These are phyloP conservation scores for Ascochyta lentis DNA, from an alignment of 2,329 filamentous ascomycete genomes.

Conservation along the genomic window DNA sequence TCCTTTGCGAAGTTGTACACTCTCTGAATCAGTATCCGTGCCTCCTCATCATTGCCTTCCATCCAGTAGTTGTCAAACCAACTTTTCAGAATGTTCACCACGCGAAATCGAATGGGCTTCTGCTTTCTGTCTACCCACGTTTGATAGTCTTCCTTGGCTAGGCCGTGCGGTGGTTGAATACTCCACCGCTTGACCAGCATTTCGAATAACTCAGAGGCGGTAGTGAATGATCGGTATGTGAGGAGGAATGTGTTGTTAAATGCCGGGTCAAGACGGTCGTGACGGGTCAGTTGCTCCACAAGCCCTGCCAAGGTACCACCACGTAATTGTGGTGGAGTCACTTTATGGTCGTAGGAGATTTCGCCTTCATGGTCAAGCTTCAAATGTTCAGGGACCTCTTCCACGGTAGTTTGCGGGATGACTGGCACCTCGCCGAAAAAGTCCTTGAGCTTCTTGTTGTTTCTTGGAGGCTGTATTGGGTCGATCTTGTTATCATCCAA, in stretches of 20 bases:
- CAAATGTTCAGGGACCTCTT: slow-evolving; percentile 84
- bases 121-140: slow-evolving; percentile 93
- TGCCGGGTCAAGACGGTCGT: slow-evolving; percentile 91
- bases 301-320: slow-evolving; percentile 88
- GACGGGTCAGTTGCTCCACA: slow-evolving; percentile 92
- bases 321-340: slow-evolving; percentile 76
- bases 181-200: slow-evolving; percentile 89
- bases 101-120: slow-evolving; percentile 91
- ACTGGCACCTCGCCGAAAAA: slow-evolving; percentile 61
- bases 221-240: slow-evolving; percentile 94
- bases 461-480: slow-evolving; percentile 46
- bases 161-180: slow-evolving; percentile 85
- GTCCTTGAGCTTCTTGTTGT: slow-evolving; percentile 57
- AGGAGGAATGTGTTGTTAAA: slow-evolving; percentile 99
- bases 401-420: slow-evolving; percentile 58
- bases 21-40: slow-evolving; percentile 81
- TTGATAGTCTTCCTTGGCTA: slow-evolving; percentile 78
- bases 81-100: slow-evolving; percentile 96
- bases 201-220: slow-evolving; percentile 88
- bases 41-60: slow-evolving; percentile 87
- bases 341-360: slow-evolving; percentile 86
- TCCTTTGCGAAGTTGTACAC: slow-evolving; percentile 92
- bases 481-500: slow-evolving; percentile 43
- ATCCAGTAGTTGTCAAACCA: slow-evolving; percentile 99
- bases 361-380: slow-evolving; percentile 87